Base-by-base conservation (phyloP, 768 basidiomycete species). In the Nevesoporus exiguus region DNA sequence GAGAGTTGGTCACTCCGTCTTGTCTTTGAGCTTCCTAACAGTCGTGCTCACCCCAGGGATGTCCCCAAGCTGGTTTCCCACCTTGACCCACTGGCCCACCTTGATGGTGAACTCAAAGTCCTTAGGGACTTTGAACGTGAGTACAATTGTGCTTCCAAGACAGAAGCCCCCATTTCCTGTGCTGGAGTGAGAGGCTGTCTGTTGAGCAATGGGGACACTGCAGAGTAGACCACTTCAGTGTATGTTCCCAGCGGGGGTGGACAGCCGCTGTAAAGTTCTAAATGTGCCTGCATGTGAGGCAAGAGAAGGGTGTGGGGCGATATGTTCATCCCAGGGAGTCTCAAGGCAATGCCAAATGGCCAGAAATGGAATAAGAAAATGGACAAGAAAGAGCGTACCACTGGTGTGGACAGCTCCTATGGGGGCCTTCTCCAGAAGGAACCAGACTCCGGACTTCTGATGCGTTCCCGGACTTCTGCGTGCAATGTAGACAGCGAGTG, bases 141-240 rank as follows among this genome's bases (percentile, higher is more conserved):
- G 79, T 19, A 99, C 96, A 64, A 98, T 91, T 6, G 96, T 98
- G 71, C 90, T 93, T 5, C 95, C 95, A 4, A 98, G 77, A 63
- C 86, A 88, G 74, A 99, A 99, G 1, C 95, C 97, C 97, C 97
- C 90, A 98, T 93, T 75, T 99, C 95, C 69, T 97, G 90, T 1
- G 91, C 95, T 1, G 89, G 79, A 0, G 76, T 77, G 42, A 98
- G 77, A 2, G 96, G 95, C 65, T 98, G 93, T 0, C 97, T 97
- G 17, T 84, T 80, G 33, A 98, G 78, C 25, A 98, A 71, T 0
- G 85, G 74, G 1, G 90, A 93, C 0, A 95, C 96, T 7, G 80
- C 81, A 3, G 85, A 82, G 71, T 99, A 99, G 14, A 91, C 86
- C 0, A 95, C 97, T 73, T 98, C 97, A 6, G 84, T 82, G 73